phyloP scores from a whole-genome alignment of 2,329 filamentous ascomycete genomes.

The Colletotrichum musicola region DNA sequence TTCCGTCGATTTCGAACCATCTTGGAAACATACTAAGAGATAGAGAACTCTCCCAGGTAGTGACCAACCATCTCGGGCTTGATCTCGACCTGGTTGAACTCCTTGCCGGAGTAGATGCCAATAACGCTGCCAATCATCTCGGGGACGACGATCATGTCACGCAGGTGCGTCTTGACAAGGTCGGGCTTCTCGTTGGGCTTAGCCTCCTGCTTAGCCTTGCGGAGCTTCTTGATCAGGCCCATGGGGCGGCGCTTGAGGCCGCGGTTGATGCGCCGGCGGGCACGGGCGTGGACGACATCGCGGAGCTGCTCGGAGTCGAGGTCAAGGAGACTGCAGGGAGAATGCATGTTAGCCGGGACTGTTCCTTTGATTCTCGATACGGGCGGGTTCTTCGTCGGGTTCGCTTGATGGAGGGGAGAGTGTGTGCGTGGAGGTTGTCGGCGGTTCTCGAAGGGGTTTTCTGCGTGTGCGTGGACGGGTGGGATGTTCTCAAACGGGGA shows the following conservation, averaged over 20 bases:
- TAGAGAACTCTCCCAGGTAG: constrained; percentile 99
- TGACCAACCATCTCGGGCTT: constrained; percentile 99
- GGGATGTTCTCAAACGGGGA: constrained; percentile 44
- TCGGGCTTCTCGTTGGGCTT: constrained; percentile 99
- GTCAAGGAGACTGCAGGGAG: constrained; percentile 85
- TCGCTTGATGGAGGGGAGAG: background rate
- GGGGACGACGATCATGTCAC: constrained; percentile 99
- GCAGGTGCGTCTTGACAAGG: constrained; percentile 98
- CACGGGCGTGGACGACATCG: constrained; percentile 99
- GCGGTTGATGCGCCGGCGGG: constrained; percentile 98
- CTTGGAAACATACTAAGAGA: constrained; percentile 88
- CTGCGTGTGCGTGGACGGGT: constrained; percentile 43
- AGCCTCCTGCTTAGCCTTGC: constrained; percentile 98
- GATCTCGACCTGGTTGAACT: constrained; percentile 99
- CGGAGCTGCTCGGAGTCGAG: constrained; percentile 98
- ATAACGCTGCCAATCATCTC: constrained; percentile 99
- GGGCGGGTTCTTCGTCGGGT: background rate
- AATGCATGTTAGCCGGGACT: constrained; percentile 31
- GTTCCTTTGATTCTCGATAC: constrained; percentile 29
- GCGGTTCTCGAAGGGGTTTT: constrained; percentile 5
- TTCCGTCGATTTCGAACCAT: background rate
- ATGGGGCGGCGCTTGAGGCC: constrained; percentile 99
- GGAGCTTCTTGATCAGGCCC: constrained; percentile 99
- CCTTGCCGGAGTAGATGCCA: constrained; percentile 99
- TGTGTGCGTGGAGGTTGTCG: constrained; percentile 8